Base-by-base conservation (phyloP, 352 stramenopile species). In the Chrysophaeum taylorii region DNA sequence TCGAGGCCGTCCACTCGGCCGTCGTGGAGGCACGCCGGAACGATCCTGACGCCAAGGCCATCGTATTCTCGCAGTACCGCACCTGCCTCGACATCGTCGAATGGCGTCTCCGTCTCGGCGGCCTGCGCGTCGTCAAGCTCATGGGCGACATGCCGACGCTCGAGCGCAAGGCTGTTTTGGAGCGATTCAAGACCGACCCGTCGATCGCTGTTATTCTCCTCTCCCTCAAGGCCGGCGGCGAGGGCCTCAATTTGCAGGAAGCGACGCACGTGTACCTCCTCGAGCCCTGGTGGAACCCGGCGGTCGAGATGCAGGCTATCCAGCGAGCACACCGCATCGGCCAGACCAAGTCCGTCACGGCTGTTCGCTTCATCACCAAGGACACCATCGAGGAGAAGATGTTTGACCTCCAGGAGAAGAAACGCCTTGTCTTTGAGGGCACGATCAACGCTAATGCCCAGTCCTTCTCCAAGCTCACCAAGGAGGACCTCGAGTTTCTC, bases 71-170 rank as follows among this genome's bases (percentile, higher is more conserved):
- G 2, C 86, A 95, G 77, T 77, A 81, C 70, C 72, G 64, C 27
- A 98, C 98, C 71, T 98, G 99, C 93, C 85, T 99, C 1, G 94
- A 99, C 78, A 87, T 99, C 18, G 92, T 98, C 72, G 87, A 98
- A 68, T 97, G 95, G 81, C 87, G 94, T 14, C 79, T 99, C 43
- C 85, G 94, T 14, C 76, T 90, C 29, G 89, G 85, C 4, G 85
- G 85, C 37, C 79, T 95, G 60, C 86, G 89, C 37, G 94, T 86
- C 64, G 87, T 94, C 27, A 96, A 95, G 73, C 73, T 97, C 18
- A 90, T 87, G 0, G 91, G 91, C 38, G 89, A 86, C 70, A 93
- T 97, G 85, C 86, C 79, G 35, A 89, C 96, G 81, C 81, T 85
- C 33, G 69, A 85, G 36, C 84, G 91, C 68, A 54, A 57, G 50